Base-by-base conservation (phyloP, 768 basidiomycete genomes). In the Leccinum disarticulatum region DNA sequence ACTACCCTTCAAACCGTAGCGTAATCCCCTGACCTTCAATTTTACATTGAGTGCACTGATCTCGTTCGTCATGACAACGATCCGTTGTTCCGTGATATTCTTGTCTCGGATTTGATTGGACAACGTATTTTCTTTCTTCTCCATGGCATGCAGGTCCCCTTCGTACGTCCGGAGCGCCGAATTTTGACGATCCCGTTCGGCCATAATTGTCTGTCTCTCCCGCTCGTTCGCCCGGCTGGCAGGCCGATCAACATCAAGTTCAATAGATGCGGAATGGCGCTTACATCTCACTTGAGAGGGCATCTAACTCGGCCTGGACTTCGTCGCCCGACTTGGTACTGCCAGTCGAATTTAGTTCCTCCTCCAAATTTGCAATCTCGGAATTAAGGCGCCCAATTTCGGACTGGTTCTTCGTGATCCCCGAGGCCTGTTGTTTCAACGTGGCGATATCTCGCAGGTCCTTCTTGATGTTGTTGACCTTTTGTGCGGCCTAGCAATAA, bases 281-380 rank as follows among this genome's bases (percentile, higher is more conserved):
- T 68, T 66, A 96, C 95, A 93, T 78, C 61, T 88, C 80, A 15
- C 75, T 76, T 1, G 81, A 78, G 25, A 95, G 70, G 2, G 76
- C 74, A 56, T 89, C 85, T 6, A 97, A 77, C 68, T 97, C 88
- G 27, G 66, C 75, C 71, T 98, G 90, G 15, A 98, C 88, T 51
- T 95, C 94, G 50, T 93, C 91, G 1, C 84, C 83, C 1, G 95
- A 94, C 73, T 86, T 91, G 14, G 84, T 82, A 35, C 88, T 89
- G 2, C 95, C 95, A 2, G 86, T 86, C 7, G 81, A 74, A 19
- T 81, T 76, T 15, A 99, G 80, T 51, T 90, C 85, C 51, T 76
- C 76, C 72, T 97, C 92, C 49, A 94, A 76, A 51, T 78, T 76
- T 9, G 71, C 61, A 49, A 89, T 82, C 41, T 94, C 91, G 46